A percentile compares a stretch with the other conserved stretches of the same genome.
Conservation (phyloP, 139 green algal genomes). For the Haematococcus sp. region DNA sequence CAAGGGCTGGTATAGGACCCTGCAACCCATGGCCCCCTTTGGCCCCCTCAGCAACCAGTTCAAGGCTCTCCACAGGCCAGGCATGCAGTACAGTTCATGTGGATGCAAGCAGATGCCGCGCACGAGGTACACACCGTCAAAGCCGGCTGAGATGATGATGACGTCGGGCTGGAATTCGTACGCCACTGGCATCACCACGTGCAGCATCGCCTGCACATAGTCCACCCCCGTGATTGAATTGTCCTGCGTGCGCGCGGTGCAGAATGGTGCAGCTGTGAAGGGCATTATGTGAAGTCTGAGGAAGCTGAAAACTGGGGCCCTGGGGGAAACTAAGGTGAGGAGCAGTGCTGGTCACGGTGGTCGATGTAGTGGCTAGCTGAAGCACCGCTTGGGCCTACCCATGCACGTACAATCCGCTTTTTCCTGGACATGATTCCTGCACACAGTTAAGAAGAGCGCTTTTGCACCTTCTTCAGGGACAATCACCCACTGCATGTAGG, state of each 20-base stretch:
- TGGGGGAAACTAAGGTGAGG: no score
- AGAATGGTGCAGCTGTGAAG: conserved; percentile 11
- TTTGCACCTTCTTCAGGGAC: no score
- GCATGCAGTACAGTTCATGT: neutral
- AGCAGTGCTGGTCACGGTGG: no score
- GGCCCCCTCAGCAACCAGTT: no score
- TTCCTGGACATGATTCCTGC: no score
- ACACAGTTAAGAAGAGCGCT: no score
- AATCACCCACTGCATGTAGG: no score
- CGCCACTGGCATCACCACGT: conserved; percentile 66
- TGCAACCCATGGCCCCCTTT: no score
- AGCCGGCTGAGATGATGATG: conserved; percentile 70
- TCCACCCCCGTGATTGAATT: conserved; percentile 37
- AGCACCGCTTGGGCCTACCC: no score
- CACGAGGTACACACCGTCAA: conserved; percentile 39
- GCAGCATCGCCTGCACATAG: conserved; percentile 51
- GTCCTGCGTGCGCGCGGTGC: neutral
- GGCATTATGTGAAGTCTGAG: neutral
- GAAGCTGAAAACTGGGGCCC: neutral
- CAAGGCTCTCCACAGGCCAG: neutral
- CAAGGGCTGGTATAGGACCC: no score
- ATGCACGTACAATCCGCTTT: no score
- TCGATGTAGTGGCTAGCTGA: no score
- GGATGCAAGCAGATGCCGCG: neutral
- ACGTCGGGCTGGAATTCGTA: conserved; percentile 63